Conservation (phyloP, 2,329 filamentous ascomycete genomes). For the Saccharata proteae region DNA sequence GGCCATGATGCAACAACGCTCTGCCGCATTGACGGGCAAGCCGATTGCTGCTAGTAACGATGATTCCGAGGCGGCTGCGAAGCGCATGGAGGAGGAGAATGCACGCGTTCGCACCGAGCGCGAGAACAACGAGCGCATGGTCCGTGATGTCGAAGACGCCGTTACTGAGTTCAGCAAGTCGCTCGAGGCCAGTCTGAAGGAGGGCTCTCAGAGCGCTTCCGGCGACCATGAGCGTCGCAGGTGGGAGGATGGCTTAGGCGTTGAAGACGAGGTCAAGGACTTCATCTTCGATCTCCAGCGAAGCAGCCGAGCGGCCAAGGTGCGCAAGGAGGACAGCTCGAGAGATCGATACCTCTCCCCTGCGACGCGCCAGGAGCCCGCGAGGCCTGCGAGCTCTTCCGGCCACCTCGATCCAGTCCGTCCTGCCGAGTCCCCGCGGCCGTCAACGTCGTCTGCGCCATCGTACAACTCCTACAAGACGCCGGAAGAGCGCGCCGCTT, state of each 20-base stretch:
- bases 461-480: constrained; percentile 79
- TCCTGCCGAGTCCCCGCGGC: constrained; percentile 37
- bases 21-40: constrained; percentile 80
- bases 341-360: constrained; percentile 21
- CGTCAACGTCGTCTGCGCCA: constrained; percentile 45
- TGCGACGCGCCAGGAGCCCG: constrained; percentile 25
- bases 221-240: constrained; percentile 83
- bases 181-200: constrained; percentile 78
- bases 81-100: constrained; percentile 80
- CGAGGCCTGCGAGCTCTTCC: constrained; percentile 15
- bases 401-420: constrained; percentile 41
- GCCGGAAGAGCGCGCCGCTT: constrained; percentile 84
- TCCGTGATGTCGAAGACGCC: constrained; percentile 90
- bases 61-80: constrained; percentile 67
- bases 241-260: constrained; percentile 92
- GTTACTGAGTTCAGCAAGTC: constrained; percentile 77
- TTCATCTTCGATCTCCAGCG: constrained; percentile 96
- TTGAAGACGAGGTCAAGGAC: constrained; percentile 92
- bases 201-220: constrained; percentile 60
- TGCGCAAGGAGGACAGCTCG: constrained; percentile 47
- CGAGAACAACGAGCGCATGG: constrained; percentile 93
- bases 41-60: constrained; percentile 55
- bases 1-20: constrained; percentile 97
- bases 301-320: constrained; percentile 62
- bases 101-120: constrained; percentile 70